Conservation (phyloP, 2,329 filamentous ascomycete genomes). For the Arthrinium phaeospermum region DNA sequence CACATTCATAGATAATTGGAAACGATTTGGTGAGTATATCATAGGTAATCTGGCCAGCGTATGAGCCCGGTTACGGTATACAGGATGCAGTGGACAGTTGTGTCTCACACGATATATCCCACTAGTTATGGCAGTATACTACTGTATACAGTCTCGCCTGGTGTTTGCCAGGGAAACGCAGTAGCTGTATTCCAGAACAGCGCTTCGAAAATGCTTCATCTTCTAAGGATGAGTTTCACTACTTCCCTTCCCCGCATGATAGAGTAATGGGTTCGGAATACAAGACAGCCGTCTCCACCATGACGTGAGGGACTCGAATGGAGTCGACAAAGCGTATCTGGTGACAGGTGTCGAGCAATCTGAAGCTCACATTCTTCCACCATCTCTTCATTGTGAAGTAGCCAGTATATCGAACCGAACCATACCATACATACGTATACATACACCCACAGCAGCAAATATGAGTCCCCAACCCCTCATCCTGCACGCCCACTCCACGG, state of each 20-base stretch:
- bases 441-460: not conserved
- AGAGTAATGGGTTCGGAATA: slow-evolving; percentile 5
- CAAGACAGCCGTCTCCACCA: not conserved
- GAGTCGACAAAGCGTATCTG: not conserved
- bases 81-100: not conserved
- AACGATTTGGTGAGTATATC: not conserved
- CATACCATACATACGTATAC: no score
- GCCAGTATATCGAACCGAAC: not conserved
- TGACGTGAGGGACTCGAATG: not conserved
- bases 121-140: not conserved
- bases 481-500: slow-evolving; percentile 46
- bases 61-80: not conserved
- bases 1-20: not conserved
- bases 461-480: slow-evolving; percentile 39
- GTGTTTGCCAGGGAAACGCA: not conserved
- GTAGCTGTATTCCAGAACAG: not conserved
- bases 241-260: not conserved
- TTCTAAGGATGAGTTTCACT: not conserved
- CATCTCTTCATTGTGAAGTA: not conserved
- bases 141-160: not conserved
- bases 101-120: no score
- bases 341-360: not conserved
- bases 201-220: not conserved
- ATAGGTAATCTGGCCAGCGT: not conserved
- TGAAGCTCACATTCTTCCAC: not conserved